These are phyloP conservation scores for Ophiobolus disseminans DNA, from an alignment of 2,329 filamentous ascomycete species.

Conservation along the genomic window DNA sequence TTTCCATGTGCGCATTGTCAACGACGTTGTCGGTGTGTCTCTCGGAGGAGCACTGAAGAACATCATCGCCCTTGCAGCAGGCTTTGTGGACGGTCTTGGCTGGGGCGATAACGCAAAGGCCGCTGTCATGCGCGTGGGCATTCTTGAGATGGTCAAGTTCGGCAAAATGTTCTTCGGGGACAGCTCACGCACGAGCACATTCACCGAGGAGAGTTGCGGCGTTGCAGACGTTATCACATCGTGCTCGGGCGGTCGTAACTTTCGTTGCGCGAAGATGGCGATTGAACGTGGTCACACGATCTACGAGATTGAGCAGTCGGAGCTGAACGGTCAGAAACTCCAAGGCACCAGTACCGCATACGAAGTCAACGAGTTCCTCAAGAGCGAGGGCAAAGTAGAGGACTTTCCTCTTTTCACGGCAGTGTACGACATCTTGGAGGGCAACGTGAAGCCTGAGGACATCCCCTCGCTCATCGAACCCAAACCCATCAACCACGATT, in stretches of 20 bases:
- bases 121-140: slow-evolving; percentile 95
- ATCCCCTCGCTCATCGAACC: slow-evolving; percentile 70
- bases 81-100: slow-evolving; percentile 92
- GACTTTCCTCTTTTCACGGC: slow-evolving; percentile 94
- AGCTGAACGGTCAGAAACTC: slow-evolving; percentile 95
- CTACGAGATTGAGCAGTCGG: slow-evolving; percentile 83
- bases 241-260: slow-evolving; percentile 91
- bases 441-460: slow-evolving; percentile 77
- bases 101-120: slow-evolving; percentile 99
- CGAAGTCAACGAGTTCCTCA: slow-evolving; percentile 90
- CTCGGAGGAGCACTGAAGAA: slow-evolving; percentile 96
- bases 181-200: slow-evolving; percentile 80
- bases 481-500: no score
- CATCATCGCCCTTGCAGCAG: slow-evolving; percentile 90
- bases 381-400: slow-evolving; percentile 75
- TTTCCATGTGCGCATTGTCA: slow-evolving; percentile 94
- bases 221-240: slow-evolving; percentile 96
- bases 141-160: slow-evolving; percentile 96
- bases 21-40: slow-evolving; percentile 95
- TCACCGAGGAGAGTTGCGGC: slow-evolving; percentile 95
- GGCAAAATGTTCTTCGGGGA: slow-evolving; percentile 91
- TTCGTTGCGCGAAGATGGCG: slow-evolving; percentile 88
- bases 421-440: slow-evolving; percentile 80
- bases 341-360: slow-evolving; percentile 92
- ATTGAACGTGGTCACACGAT: slow-evolving; percentile 81